Evolutionary conservation across 2,329 filamentous ascomycete genomes (phyloP).

Genomic region (Pyrenophora teres): DNA sequence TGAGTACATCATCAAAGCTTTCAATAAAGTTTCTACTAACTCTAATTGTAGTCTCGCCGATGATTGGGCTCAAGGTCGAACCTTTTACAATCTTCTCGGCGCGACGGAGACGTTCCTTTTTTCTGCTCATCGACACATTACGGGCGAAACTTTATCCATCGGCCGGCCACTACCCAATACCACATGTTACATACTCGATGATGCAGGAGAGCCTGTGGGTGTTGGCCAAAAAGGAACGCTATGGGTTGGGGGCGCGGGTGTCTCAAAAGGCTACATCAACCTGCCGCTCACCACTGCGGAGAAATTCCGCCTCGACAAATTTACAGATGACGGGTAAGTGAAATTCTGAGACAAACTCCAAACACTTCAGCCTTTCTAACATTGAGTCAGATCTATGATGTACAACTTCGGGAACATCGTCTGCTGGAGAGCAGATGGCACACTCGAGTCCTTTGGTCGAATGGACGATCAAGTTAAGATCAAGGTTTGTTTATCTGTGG

Average conservation of each 20-base stretch:
- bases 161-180: slow-evolving; percentile 63
- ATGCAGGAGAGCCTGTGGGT: slow-evolving; percentile 52
- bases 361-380: background rate
- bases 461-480: slow-evolving; percentile 67
- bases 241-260: slow-evolving; percentile 62
- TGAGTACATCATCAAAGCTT: slow-evolving; percentile 29
- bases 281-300: slow-evolving; percentile 57
- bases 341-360: background rate
- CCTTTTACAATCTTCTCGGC: slow-evolving; percentile 60
- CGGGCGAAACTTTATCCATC: slow-evolving; percentile 57
- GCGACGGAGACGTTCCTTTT: slow-evolving; percentile 65
- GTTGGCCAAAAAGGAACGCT: slow-evolving; percentile 58
- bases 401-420: slow-evolving; percentile 66
- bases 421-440: slow-evolving; percentile 59
- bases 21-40: background rate
- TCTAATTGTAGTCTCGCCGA: slow-evolving; percentile 54
- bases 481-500: slow-evolving; percentile 42
- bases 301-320: slow-evolving; percentile 58
- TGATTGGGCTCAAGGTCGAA: slow-evolving; percentile 56
- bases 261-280: slow-evolving; percentile 62
- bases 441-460: slow-evolving; percentile 60
- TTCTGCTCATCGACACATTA: slow-evolving; percentile 58
- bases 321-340: slow-evolving; percentile 57
- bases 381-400: slow-evolving; percentile 49
- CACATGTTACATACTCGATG: slow-evolving; percentile 60